Percentiles rank a stretch among this genome's conserved stretches.
These are phyloP conservation scores for Xylariales sp. DNA, from an alignment of 2,329 filamentous ascomycete genomes.

Conservation along the genomic window DNA sequence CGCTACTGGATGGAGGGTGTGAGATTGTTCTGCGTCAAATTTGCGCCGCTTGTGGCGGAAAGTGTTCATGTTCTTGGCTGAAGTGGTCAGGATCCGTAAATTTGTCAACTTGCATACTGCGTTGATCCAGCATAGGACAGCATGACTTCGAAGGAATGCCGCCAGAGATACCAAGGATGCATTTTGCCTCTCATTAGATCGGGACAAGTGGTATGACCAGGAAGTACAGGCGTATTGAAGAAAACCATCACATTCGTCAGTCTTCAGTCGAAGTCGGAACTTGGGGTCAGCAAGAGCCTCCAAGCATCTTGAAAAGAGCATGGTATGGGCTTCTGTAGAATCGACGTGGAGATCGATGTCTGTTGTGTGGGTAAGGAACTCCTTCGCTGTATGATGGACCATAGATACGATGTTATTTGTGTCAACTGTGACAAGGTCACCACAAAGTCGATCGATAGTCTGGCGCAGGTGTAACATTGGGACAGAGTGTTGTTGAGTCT, in stretches of 20 bases:
- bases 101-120: slow-evolving; percentile 14
- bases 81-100: slow-evolving; percentile 11
- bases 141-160: slow-evolving; percentile 16
- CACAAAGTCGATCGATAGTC: slow-evolving; percentile 16
- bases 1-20: slow-evolving; percentile 11
- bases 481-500: slow-evolving; percentile 8
- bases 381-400: slow-evolving; percentile 15
- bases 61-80: slow-evolving; percentile 9
- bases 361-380: no score
- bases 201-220: slow-evolving; percentile 18
- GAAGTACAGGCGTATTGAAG: slow-evolving; percentile 17
- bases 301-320: slow-evolving; percentile 15
- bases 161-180: slow-evolving; percentile 12
- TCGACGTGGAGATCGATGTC: no score
- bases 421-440: slow-evolving; percentile 16
- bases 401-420: slow-evolving; percentile 11
- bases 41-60: slow-evolving; percentile 10
- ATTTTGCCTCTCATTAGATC: slow-evolving; percentile 11
- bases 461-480: no score
- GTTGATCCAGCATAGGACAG: slow-evolving; percentile 20
- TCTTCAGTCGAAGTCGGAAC: slow-evolving; percentile 12
- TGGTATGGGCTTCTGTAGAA: slow-evolving; percentile 11
- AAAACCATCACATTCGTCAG: slow-evolving; percentile 9
- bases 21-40: slow-evolving; percentile 8
- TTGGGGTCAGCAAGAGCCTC: slow-evolving; percentile 13